Conservation (phyloP, 2,329 filamentous ascomycete genomes). For the Grosmannia huntii region DNA sequence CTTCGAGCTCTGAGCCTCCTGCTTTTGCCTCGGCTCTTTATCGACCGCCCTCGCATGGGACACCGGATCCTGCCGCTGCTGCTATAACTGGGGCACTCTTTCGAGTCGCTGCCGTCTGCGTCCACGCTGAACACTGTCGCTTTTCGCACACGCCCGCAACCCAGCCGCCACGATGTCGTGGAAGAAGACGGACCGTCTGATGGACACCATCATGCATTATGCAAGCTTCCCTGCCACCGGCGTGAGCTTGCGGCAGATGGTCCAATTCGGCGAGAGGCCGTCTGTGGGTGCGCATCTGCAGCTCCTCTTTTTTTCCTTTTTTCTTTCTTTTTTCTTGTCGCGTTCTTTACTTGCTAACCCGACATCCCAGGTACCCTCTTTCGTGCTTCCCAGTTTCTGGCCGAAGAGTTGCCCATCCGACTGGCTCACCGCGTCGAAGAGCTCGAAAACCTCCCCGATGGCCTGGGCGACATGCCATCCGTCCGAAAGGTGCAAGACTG, state of each 20-base stretch:
- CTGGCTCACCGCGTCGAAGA: conserved; percentile 94
- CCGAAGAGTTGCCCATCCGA: conserved; percentile 93
- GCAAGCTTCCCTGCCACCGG: conserved; percentile 93
- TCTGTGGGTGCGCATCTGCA: conserved; percentile 55
- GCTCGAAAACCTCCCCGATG: conserved; percentile 82
- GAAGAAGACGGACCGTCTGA: conserved; percentile 80
- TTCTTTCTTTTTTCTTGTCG: not conserved
- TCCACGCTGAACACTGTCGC: not conserved
- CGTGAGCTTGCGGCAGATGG: conserved; percentile 95
- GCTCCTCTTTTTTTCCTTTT: conserved; percentile 1
- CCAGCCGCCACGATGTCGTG: conserved; percentile 60
- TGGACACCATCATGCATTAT: conserved; percentile 96
- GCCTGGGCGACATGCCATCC: conserved; percentile 94
- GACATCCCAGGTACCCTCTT: conserved; percentile 67
- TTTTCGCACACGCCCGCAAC: not conserved
- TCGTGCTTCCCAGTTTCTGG: conserved; percentile 93
- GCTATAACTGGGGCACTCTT: not conserved
- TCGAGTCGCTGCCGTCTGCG: not conserved
- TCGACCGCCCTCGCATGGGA: conserved; percentile 1
- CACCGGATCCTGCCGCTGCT: not conserved
- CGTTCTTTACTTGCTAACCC: not conserved
- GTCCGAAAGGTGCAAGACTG: conserved; percentile 92
- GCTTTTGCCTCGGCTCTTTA: not conserved
- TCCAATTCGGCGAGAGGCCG: conserved; percentile 91
- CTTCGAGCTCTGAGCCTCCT: too few species aligned